A percentile compares a stretch with the other conserved stretches of the same genome.
Evolutionary conservation across 345 rosid genomes (phyloP).

Genomic region (Boechera stricta): DNA sequence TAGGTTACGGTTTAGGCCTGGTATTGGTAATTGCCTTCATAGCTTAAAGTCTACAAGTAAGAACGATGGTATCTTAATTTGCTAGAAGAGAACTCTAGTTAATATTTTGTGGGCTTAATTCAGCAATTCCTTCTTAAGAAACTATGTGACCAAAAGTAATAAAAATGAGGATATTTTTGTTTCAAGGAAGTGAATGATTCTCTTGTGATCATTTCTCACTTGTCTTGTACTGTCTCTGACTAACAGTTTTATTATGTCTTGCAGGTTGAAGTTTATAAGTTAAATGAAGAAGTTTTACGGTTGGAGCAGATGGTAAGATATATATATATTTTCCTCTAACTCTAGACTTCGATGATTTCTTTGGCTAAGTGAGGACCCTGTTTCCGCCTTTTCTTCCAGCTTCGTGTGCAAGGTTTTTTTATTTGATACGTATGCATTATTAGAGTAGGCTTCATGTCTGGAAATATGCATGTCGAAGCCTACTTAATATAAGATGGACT

Average conservation of each 20-base stretch:
- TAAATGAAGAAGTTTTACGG: slow-evolving; percentile 43
- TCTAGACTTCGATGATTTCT: slow-evolving; percentile 1
- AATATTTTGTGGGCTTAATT: not conserved
- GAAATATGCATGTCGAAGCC: not conserved
- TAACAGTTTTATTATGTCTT: not conserved
- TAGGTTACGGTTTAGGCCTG: not conserved
- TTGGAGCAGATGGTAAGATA: slow-evolving; percentile 44
- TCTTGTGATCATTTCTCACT: slow-evolving; percentile 15
- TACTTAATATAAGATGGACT: slow-evolving; percentile 3
- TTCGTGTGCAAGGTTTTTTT: not conserved
- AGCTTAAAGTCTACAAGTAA: slow-evolving; percentile 18
- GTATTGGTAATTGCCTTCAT: not conserved
- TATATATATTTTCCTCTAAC: not conserved
- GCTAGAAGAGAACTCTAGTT: not conserved
- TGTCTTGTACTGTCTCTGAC: not conserved
- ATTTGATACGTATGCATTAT: not conserved
- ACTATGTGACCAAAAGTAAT: not conserved
- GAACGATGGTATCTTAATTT: slow-evolving; percentile 1
- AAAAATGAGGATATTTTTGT: not conserved
- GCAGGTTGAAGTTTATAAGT: slow-evolving; percentile 41
- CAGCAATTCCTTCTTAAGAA: not conserved
- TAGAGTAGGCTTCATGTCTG: not conserved
- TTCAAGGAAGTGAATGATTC: slow-evolving; percentile 17
- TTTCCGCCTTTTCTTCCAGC: not conserved
- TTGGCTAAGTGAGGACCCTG: not conserved